These are phyloP conservation scores for Adansonia madagascariensis DNA, from an alignment of 441 rosid genomes.

Conservation along the genomic window DNA sequence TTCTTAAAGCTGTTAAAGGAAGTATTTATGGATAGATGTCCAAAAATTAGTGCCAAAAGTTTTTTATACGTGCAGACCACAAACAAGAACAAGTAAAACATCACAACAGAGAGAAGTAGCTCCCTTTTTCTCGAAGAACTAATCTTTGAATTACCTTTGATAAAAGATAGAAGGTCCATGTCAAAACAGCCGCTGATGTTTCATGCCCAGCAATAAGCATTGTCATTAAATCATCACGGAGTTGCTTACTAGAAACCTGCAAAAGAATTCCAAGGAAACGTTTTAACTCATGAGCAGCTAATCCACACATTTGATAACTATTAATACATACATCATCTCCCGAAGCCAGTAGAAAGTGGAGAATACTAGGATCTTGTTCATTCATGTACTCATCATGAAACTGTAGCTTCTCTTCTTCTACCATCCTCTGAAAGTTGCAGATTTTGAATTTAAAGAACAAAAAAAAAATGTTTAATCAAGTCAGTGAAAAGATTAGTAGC, in stretches of 20 bases:
- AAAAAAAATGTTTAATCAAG: neutral
- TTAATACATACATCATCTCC: conserved; percentile 80
- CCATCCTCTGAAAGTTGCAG: conserved; percentile 68
- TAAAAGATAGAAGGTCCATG: conserved; percentile 97
- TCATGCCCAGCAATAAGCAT: conserved; percentile 99
- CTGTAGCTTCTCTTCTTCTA: conserved; percentile 91
- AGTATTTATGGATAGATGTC: neutral
- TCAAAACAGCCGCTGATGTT: conserved; percentile 93
- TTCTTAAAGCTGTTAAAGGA: neutral
- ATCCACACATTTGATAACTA: conserved; percentile 25
- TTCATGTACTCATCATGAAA: conserved; percentile 93
- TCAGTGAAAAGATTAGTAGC: neutral
- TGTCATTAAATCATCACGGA: conserved; percentile 98
- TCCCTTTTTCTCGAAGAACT: conserved; percentile 4
- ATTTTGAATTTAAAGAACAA: conserved; percentile 24
- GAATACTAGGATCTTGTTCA: conserved; percentile 97
- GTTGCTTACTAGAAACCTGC: conserved; percentile 96
- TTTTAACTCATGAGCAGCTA: conserved; percentile 18
- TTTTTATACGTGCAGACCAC: neutral
- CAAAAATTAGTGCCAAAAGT: neutral
- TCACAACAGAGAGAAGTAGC: neutral
- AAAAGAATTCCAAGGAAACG: conserved; percentile 34
- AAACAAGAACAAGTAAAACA: neutral
- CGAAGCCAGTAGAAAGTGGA: conserved; percentile 90
- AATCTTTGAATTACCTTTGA: conserved; percentile 55